Percentiles rank a stretch among this genome's conserved stretches.
These are phyloP conservation scores for Sporodiniella umbellata DNA, from an alignment of 371 early-diverging fungal species.

Conservation along the genomic window DNA sequence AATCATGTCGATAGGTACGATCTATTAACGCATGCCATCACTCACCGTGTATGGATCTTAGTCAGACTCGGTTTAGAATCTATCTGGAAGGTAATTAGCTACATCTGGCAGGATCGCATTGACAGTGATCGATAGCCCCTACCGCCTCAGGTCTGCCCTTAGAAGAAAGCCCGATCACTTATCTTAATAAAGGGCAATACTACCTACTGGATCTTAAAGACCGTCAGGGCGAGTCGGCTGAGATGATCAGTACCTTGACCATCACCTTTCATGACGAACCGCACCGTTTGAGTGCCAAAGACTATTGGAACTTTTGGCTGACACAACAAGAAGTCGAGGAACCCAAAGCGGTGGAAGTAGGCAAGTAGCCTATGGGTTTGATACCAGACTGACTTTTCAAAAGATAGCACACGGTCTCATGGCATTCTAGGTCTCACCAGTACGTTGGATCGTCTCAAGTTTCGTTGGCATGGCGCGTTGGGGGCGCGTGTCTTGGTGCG, in stretches of 20 bases:
- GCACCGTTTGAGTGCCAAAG: conserved; percentile 62
- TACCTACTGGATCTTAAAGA: conserved; percentile 49
- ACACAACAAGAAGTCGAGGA: conserved; percentile 59
- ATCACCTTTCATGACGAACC: conserved; percentile 73
- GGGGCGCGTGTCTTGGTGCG: conserved; percentile 46
- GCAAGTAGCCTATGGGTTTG: conserved; percentile 26
- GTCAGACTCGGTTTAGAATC: conserved; percentile 10
- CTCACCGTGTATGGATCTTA: conserved; percentile 8
- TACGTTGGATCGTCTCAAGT: conserved; percentile 47
- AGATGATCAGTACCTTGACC: conserved; percentile 55
- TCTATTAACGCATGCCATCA: neutral
- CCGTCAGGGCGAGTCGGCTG: conserved; percentile 37
- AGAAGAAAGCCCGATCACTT: conserved; percentile 23
- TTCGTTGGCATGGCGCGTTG: conserved; percentile 42
- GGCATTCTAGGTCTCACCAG: conserved; percentile 22
- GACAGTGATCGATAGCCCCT: conserved; percentile 13
- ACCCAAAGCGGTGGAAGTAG: conserved; percentile 48
- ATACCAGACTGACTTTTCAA: too few relatives aligned
- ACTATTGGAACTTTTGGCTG: conserved; percentile 80
- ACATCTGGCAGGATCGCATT: too few relatives aligned
- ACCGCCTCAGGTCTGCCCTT: conserved; percentile 23
- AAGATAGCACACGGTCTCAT: conserved; percentile 18
- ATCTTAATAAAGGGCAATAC: conserved; percentile 50
- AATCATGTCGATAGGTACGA: neutral
- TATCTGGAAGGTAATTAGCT: conserved; percentile 17